phyloP scores from a whole-genome alignment of 495 filamentous ascomycete species.

The Penicillium soppii region DNA sequence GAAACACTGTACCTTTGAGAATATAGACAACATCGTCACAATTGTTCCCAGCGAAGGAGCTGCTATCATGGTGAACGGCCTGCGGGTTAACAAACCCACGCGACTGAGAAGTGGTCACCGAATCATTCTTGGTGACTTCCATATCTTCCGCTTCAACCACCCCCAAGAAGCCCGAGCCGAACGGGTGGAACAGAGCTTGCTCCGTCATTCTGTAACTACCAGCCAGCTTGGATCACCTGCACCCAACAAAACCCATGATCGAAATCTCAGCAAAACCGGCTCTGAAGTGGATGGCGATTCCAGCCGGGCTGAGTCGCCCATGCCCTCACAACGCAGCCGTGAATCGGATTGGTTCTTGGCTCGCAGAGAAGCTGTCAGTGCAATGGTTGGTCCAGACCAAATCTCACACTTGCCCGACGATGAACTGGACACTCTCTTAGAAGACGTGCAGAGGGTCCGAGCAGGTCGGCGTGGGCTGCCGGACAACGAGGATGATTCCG shows the following conservation, averaged over 20 bases:
- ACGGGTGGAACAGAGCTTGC: conserved; percentile 80
- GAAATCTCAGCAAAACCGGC: conserved; percentile 70
- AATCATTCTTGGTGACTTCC: conserved; percentile 96
- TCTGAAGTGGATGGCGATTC: conserved; percentile 68
- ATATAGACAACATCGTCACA: conserved; percentile 86
- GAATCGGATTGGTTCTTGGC: conserved; percentile 98
- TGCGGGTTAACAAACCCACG: conserved; percentile 78
- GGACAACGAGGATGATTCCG: conserved; percentile 86
- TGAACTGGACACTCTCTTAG: conserved; percentile 90
- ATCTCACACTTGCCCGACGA: conserved; percentile 87
- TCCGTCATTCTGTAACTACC: conserved; percentile 85
- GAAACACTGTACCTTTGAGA: conserved; percentile 93
- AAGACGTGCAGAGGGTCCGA: conserved; percentile 87
- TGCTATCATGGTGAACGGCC: conserved; percentile 95
- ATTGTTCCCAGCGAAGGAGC: conserved; percentile 85
- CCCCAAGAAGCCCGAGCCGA: conserved; percentile 94
- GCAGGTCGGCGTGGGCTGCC: conserved; percentile 71
- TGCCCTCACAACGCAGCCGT: conserved; percentile 62
- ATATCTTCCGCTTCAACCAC: conserved; percentile 99
- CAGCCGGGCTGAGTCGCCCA: conserved; percentile 76
- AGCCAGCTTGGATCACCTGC: conserved; percentile 75
- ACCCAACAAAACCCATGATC: conserved; percentile 70
- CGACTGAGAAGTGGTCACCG: conserved; percentile 88
- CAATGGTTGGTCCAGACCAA: conserved; percentile 88
- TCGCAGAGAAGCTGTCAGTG: conserved; percentile 84